A percentile compares a stretch with the other conserved stretches of the same genome.
These are phyloP conservation scores for Harringtonia lauricola DNA, from an alignment of 2,329 filamentous ascomycete genomes.

Conservation along the genomic window DNA sequence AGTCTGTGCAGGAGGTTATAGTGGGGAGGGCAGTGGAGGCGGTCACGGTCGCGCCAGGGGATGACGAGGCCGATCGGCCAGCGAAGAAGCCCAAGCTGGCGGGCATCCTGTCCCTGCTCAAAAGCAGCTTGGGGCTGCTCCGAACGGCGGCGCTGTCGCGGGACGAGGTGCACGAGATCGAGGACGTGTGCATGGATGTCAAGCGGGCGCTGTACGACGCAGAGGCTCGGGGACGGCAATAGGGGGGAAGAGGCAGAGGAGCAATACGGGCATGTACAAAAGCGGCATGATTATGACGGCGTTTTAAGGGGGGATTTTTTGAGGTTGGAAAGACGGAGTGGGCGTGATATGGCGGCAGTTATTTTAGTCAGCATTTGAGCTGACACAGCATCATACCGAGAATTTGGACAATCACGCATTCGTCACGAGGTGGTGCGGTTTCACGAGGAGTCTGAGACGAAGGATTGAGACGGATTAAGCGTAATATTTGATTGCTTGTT, in stretches of 20 bases:
- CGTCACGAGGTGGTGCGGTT: no score
- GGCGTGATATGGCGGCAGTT: no score
- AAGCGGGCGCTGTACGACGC: constrained; percentile 64
- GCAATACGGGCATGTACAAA: no score
- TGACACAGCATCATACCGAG: no score
- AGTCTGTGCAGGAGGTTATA: background rate
- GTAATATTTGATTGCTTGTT: no score
- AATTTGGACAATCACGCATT: no score
- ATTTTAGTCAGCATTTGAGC: no score
- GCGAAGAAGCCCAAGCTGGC: constrained; percentile 24
- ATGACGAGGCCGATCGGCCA: background rate
- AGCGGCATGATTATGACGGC: background rate
- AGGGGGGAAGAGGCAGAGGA: background rate
- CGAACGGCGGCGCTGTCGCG: constrained; percentile 48
- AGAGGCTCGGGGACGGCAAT: constrained; percentile 41
- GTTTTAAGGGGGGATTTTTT: no score
- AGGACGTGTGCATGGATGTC: constrained; percentile 71
- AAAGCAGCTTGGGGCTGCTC: constrained; percentile 47
- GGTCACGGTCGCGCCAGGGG: constrained; percentile 3
- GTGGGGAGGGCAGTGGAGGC: background rate
- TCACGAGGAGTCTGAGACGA: no score
- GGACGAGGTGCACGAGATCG: constrained; percentile 57
- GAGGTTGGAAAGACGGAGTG: no score
- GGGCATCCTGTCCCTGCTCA: constrained; percentile 43
- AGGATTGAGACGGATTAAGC: no score